Evolutionary conservation across 179 eudicot genomes (phyloP).

Genomic region (Silene coronaria): DNA sequence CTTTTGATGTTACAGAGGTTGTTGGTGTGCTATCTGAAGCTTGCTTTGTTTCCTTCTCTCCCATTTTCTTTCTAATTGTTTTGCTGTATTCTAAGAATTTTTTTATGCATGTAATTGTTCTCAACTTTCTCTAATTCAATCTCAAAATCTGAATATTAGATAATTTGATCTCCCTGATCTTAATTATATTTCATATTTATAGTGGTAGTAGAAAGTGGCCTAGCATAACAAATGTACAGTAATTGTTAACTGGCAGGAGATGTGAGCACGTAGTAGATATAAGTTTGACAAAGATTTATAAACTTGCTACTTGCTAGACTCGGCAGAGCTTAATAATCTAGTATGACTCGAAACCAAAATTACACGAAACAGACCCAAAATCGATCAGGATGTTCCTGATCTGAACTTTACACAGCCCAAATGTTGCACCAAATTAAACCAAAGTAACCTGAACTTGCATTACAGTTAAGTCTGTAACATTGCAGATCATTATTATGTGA

Average conservation of each 20-base stretch:
- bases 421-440: not conserved
- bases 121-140: not conserved
- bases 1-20: not conserved
- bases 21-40: conserved; percentile 13
- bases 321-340: not conserved
- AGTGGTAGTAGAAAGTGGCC: not conserved
- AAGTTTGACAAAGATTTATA: not conserved
- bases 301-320: not conserved
- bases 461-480: not conserved
- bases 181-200: not conserved
- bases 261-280: not conserved
- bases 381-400: not conserved
- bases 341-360: not conserved
- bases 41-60: conserved; percentile 17
- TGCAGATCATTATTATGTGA: not conserved
- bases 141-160: not conserved
- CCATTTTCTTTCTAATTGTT: conserved; percentile 17
- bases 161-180: not conserved
- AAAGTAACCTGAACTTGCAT: not conserved
- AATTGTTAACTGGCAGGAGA: not conserved
- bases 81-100: not conserved
- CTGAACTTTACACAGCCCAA: not conserved
- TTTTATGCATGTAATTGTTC: not conserved
- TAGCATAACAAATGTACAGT: not conserved
- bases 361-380: not conserved